Evolutionary conservation across 768 basidiomycete genomes (phyloP), one percentile per base, ranked within the genome.

Genomic region (Agaricus subrufescens): DNA sequence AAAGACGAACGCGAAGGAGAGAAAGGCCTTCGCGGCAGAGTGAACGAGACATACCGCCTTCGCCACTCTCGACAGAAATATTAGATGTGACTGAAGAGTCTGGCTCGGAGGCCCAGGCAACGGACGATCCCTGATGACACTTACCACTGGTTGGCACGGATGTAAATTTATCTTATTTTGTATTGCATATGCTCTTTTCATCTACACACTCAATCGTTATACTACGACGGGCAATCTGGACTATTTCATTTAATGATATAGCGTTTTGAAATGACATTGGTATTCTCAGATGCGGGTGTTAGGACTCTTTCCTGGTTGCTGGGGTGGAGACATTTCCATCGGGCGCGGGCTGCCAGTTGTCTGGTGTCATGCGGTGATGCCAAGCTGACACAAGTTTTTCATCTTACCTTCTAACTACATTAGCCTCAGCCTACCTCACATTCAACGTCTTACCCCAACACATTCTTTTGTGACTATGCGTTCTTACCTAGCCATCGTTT

Each of bases 1-100:
- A 73, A 60, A 67, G 79, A 57, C 61, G 71, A 75, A 44, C 65
- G 75, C 70, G 74, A 47, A 67, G 72, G 57, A 70, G 40, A 71
- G 71, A 49, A 63, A 60, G 38, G 58, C 58, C n/a, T 55, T 64
- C 39, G 61, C 43, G 50, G 26, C 55, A 66, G 29, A 58, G 50
- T 29, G 68, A 63, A 4, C 59, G 64, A 29, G 71, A 73, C 19
- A 56, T 66, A 12, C 67, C 68, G 14, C 66, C 66, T 11, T 73
- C 73, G 43, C 71, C 71, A 15, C 54, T 73, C 42, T 63, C 65
- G 11, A 62, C 59, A 30, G 69, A 73, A 65, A 72, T 73, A 40
- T 59, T 66, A 50, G 69, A 71, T 26, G 58, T 61, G 26, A 46
- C 60, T 25, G 66, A 67, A 45, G 56, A 59, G 15, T 62, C 65